phyloP scores from a whole-genome alignment of 2,329 filamentous ascomycete species.

The Exophiala spinifera region DNA sequence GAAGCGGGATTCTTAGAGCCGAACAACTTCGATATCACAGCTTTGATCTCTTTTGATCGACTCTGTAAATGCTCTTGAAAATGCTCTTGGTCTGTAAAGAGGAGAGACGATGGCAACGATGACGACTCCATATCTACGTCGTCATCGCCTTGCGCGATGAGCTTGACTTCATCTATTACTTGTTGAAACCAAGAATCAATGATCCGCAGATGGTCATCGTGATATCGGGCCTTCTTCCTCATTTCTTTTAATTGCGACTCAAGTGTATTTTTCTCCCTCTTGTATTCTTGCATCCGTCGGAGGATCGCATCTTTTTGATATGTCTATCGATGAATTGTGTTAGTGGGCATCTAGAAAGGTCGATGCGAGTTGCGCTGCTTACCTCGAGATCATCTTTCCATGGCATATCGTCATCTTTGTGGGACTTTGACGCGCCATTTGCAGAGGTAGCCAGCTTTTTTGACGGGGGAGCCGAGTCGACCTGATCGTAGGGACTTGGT shows the following conservation, averaged over 20 bases:
- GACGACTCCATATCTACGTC: conserved; percentile 31
- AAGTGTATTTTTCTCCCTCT: conserved; percentile 78
- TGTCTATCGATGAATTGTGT: conserved; percentile 53
- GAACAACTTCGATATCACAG: conserved; percentile 69
- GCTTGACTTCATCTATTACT: conserved; percentile 58
- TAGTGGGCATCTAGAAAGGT: no score
- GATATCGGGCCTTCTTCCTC: conserved; percentile 71
- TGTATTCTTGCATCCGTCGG: conserved; percentile 97
- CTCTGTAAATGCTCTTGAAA: conserved; percentile 79
- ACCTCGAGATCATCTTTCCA: conserved; percentile 71
- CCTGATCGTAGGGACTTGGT: conserved; percentile 73
- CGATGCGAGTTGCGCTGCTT: conserved; percentile 44
- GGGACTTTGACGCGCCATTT: conserved; percentile 65
- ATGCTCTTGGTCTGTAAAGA: conserved; percentile 53
- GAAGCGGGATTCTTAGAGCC: conserved; percentile 44
- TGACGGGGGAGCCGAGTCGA: conserved; percentile 81
- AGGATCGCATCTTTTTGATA: conserved; percentile 96
- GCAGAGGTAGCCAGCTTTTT: conserved; percentile 79
- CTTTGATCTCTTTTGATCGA: conserved; percentile 72
- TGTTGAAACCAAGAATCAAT: conserved; percentile 94
- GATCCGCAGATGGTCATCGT: conserved; percentile 88
- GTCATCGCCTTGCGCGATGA: conserved; percentile 23
- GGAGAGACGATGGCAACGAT: conserved; percentile 52
- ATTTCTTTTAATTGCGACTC: conserved; percentile 79
- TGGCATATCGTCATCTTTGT: conserved; percentile 65